A percentile compares a stretch with the other conserved stretches of the same genome.
These are phyloP conservation scores for Mariannaea sp. DNA, from an alignment of 2,329 filamentous ascomycete species.

Conservation along the genomic window DNA sequence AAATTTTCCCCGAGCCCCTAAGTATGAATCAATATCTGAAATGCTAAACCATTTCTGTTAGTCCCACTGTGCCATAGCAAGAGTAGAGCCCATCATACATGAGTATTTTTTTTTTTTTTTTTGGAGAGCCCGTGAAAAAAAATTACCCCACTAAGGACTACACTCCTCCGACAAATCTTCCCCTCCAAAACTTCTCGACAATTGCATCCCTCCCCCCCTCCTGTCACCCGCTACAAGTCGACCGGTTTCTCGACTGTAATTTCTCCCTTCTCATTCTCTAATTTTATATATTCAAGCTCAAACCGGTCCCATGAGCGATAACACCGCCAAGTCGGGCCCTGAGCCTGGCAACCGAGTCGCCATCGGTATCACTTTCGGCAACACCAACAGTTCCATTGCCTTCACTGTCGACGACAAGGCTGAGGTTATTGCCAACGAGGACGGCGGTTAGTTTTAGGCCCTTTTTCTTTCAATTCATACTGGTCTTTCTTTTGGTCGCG, in stretches of 20 bases:
- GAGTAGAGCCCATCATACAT: conserved; percentile 21
- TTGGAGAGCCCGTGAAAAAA: conserved; percentile 26
- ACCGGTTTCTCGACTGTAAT: conserved; percentile 16
- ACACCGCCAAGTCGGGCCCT: conserved; percentile 48
- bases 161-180: conserved; percentile 17
- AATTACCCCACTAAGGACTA: conserved; percentile 35
- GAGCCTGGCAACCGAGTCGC: conserved; percentile 67
- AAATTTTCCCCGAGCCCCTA: too few relatives aligned
- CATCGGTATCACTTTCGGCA: conserved; percentile 97
- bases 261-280: conserved; percentile 9
- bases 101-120: conserved; percentile 8
- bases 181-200: conserved; percentile 28
- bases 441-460: conserved; percentile 71
- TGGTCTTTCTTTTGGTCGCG: background rate
- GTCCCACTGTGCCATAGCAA: background rate
- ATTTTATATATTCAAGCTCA: conserved; percentile 6
- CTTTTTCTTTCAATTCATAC: background rate
- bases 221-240: conserved; percentile 17
- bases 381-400: conserved; percentile 97
- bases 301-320: conserved; percentile 52
- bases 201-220: conserved; percentile 12
- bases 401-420: conserved; percentile 92
- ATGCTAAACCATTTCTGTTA: background rate
- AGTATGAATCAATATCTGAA: too few relatives aligned
- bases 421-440: conserved; percentile 98